Evolutionary conservation across 2,329 filamentous ascomycete species (phyloP).

Genomic region (Sporothrix mexicana): DNA sequence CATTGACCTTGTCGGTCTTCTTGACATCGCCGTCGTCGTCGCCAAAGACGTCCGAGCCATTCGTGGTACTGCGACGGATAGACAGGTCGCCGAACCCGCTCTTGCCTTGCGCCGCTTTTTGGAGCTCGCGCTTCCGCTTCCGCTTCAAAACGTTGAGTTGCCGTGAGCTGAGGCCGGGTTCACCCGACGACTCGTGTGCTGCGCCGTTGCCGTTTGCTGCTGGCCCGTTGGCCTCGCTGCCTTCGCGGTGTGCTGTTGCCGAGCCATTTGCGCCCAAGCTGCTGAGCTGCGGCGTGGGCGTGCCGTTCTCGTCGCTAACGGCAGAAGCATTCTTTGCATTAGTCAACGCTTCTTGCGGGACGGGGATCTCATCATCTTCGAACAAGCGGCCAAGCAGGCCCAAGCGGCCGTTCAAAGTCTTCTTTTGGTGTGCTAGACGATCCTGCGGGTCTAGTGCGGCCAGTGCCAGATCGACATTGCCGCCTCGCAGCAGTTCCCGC

Average conservation of each 20-base stretch:
- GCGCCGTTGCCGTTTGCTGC: conserved; percentile 38
- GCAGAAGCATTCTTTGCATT: conserved; percentile 43
- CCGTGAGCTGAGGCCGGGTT: conserved; percentile 81
- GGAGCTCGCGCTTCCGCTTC: conserved; percentile 88
- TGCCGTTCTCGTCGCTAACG: conserved; percentile 28
- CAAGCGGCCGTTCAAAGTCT: conserved; percentile 79
- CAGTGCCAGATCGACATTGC: conserved; percentile 83
- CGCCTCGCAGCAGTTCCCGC: conserved; percentile 81
- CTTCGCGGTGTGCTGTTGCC: conserved; percentile 1
- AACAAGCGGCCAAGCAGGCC: conserved; percentile 84
- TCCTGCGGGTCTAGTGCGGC: conserved; percentile 81
- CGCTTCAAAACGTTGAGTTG: conserved; percentile 94
- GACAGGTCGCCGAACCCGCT: conserved; percentile 88
- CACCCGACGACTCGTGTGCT: conserved; percentile 51
- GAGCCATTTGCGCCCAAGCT: conserved; percentile 36
- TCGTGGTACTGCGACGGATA: conserved; percentile 65
- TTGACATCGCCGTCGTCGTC: conserved; percentile 61
- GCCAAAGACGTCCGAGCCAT: conserved; percentile 64
- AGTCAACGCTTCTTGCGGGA: conserved; percentile 63
- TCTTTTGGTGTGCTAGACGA: conserved; percentile 85
- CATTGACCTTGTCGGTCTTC: conserved; percentile 69
- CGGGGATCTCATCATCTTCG: conserved; percentile 78
- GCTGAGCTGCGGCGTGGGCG: conserved; percentile 51
- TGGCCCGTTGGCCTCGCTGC: conserved; percentile 23
- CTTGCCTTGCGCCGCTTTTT: conserved; percentile 84